Evolutionary conservation across 2,329 filamentous ascomycete genomes (phyloP).

Genomic region (Drechmeria coniospora): DNA sequence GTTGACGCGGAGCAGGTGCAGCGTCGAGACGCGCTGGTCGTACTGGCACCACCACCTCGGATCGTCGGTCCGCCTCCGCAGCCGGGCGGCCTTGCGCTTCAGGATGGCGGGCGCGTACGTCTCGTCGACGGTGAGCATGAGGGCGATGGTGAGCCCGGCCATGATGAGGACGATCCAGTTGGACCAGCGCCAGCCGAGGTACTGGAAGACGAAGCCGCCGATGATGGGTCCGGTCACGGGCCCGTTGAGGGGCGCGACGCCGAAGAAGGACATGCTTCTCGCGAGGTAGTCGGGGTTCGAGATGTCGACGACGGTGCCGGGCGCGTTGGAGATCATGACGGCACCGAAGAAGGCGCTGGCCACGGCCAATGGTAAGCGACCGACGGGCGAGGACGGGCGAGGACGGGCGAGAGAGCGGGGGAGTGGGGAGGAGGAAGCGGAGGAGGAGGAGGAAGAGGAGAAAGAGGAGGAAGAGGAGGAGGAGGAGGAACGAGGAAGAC

Average conservation of each 20-base stretch:
- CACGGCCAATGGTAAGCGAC: neutral
- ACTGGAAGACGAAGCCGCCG: constrained; percentile 57
- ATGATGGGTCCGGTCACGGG: constrained; percentile 33
- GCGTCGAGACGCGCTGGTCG: constrained; percentile 53
- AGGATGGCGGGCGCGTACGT: constrained; percentile 63
- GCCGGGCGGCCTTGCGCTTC: constrained; percentile 45
- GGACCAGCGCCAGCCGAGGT: constrained; percentile 77
- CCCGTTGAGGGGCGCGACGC: constrained; percentile 70
- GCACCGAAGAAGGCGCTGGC: constrained; percentile 38
- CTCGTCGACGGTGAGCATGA: constrained; percentile 50
- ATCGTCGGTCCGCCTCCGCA: constrained; percentile 55
- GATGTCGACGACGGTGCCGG: constrained; percentile 72
- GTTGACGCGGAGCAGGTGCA: constrained; percentile 55
- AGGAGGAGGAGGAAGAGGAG: no score
- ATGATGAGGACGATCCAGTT: constrained; percentile 70
- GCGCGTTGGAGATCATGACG: constrained; percentile 70
- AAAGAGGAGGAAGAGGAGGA: no score
- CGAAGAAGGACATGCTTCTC: constrained; percentile 58
- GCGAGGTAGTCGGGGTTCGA: constrained; percentile 66
- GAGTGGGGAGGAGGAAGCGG: no score
- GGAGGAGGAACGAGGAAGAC: no score
- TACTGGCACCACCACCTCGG: constrained; percentile 66
- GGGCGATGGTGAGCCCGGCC: constrained; percentile 41
- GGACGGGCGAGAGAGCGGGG: no score
- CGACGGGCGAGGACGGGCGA: neutral